Conservation (phyloP, 1,284 basidiomycete species). For the Ceratorhiza oryzae-sativae region DNA sequence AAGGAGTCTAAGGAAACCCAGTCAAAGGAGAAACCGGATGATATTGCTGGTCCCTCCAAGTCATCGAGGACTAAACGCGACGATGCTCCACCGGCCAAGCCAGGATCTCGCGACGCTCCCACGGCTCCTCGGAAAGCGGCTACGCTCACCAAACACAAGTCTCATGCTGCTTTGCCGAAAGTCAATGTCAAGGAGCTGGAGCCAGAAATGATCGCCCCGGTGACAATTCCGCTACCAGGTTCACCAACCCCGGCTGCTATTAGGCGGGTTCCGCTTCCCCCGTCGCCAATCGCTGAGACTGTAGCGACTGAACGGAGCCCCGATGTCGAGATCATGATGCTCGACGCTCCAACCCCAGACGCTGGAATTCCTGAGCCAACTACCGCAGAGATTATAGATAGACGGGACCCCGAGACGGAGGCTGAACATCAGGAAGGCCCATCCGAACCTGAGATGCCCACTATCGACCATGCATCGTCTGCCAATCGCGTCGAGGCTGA, state of each 20-base stretch:
- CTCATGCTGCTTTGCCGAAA: constrained; percentile 1
- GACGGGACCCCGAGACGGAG: not conserved
- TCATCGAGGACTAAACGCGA: not conserved
- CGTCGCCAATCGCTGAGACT: constrained; percentile 4
- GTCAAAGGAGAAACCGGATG: not conserved
- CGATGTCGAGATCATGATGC: not conserved
- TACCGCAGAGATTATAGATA: not conserved
- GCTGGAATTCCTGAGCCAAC: not conserved
- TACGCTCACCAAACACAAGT: not conserved
- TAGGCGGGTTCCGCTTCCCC: not conserved
- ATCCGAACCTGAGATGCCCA: not conserved
- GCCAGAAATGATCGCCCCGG: constrained; percentile 22
- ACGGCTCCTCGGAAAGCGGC: constrained; percentile 16
- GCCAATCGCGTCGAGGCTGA: not conserved
- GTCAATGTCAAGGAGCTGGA: constrained; percentile 25
- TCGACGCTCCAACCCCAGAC: not conserved
- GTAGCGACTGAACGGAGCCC: not conserved
- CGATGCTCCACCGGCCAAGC: not conserved
- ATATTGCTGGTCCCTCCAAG: not conserved
- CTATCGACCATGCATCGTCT: not conserved
- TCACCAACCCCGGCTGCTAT: constrained; percentile 14
- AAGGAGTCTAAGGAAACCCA: not conserved
- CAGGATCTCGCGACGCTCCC: not conserved
- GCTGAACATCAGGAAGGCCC: not conserved
- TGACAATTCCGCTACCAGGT: constrained; percentile 12